Conservation (phyloP, 768 basidiomycete genomes). For the Russula griseocarnosa region DNA sequence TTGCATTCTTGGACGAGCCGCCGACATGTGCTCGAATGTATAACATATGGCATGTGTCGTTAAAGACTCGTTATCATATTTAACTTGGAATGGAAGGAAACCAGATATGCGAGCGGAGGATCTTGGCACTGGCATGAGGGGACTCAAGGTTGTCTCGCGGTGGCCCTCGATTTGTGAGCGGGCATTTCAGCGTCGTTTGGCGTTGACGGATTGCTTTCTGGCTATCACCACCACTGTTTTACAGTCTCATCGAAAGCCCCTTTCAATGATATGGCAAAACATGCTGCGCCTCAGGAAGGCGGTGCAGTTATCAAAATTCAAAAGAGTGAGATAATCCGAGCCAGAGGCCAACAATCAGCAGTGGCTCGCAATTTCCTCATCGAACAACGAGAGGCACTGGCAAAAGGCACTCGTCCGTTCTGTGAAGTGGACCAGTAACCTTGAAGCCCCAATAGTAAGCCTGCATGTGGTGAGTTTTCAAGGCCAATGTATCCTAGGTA, state of each 20-base stretch:
- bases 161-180: constrained; percentile 1
- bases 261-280: constrained; percentile 60
- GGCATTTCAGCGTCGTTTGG: not conserved
- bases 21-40: constrained; percentile 67
- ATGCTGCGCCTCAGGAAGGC: constrained; percentile 51
- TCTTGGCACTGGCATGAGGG: not conserved
- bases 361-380: constrained; percentile 73
- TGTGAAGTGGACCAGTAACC: constrained; percentile 86
- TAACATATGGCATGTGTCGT: constrained; percentile 65
- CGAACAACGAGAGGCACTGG: constrained; percentile 64
- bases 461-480: constrained; percentile 68
- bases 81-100: constrained; percentile 46
- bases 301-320: constrained; percentile 61
- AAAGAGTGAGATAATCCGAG: constrained; percentile 52
- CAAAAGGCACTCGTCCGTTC: constrained; percentile 78
- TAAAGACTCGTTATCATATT: constrained; percentile 39
- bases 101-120: constrained; percentile 36
- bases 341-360: constrained; percentile 51
- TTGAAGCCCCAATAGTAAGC: constrained; percentile 92
- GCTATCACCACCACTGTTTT: too few species aligned
- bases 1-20: constrained; percentile 37
- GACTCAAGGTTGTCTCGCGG: not conserved
- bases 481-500: not conserved
- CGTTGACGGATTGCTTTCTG: not conserved
- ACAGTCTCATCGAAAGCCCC: not conserved